Evolutionary conservation across 139 green algal genomes (phyloP).

Genomic region (Dunaliella primolecta): DNA sequence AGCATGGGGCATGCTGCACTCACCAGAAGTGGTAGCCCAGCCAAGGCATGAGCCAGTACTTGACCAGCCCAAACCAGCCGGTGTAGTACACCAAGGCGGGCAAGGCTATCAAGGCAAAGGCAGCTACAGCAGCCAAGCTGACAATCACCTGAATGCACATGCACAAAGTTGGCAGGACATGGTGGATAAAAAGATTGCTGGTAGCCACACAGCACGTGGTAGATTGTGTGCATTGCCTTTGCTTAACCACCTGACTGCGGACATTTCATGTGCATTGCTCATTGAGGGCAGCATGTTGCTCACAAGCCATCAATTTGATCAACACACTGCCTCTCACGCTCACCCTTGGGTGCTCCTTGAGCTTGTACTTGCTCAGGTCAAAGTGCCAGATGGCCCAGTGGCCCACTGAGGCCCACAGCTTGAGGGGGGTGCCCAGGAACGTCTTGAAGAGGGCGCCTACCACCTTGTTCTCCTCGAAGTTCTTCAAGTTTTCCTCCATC

Average conservation of each 20-base stretch:
- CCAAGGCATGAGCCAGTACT: conserved; percentile 98
- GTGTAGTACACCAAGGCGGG: conserved; percentile 72
- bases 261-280: too few species aligned
- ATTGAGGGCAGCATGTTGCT: too few species aligned
- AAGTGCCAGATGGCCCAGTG: conserved; percentile 94
- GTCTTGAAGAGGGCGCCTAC: conserved; percentile 54
- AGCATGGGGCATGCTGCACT: too few species aligned
- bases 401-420: conserved; percentile 84
- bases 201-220: too few species aligned
- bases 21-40: conserved; percentile 98
- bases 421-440: conserved; percentile 87
- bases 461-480: conserved; percentile 7
- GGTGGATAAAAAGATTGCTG: too few species aligned
- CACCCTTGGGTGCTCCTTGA: conserved; percentile 75
- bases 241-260: too few species aligned
- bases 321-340: too few species aligned
- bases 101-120: conserved; percentile 64
- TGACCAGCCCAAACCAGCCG: conserved; percentile 73
- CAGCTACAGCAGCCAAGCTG: conserved; percentile 63
- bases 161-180: neutral
- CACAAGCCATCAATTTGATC: too few species aligned
- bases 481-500: conserved; percentile 54
- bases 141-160: conserved; percentile 66
- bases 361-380: conserved; percentile 80
- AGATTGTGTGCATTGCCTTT: too few species aligned